Evolutionary conservation across 495 filamentous ascomycete genomes (phyloP), one percentile per base, ranked within the genome.

Genomic region (Penicillium paxilli): DNA sequence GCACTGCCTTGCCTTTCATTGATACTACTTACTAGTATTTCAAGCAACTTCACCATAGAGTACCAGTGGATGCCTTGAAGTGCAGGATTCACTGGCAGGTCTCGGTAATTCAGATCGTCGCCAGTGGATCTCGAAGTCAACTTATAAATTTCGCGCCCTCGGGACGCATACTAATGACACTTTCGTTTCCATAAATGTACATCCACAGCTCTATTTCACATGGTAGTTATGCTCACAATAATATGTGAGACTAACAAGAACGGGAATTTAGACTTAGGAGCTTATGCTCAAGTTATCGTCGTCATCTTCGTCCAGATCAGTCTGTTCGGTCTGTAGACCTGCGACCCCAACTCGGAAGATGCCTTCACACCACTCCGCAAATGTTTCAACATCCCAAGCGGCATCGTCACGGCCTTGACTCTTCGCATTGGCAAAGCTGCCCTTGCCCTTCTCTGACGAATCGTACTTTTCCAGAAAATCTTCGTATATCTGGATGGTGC

Each of bases 351-450:
- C 81, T 17, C 68, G 68, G 66, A 87, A 87, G 3, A 84, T 68
- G 23, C 72, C 72, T 47, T 77, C 78, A 46, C 76, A 80, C 83
- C 83, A 87, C 51, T 80, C 78, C 2, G 69, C 74, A 66, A 87
- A 87, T 11, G 75, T 83, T 57, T 85, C 81, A n/a, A 79, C 68
- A 66, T 86, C 82, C 83, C 81, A 86, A n/a, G 81, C 71, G 20
- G 73, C 80, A 66, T 87, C 83, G 55, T 84, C 81, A 38, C 80
- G 70, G 5, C 79, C 80, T 64, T 88, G 87, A 7, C 82, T 80
- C 55, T 86, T 86, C 61, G 69, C 79, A 59, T 76, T 83, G 25
- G 77, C 58, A 12, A 64, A 57, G 50, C 67, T 63, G 0, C 75
- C 76, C 58, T 77, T 78, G 7, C 68, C 64, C 60, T 75, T 71